Evolutionary conservation across 108 stramenopile species (phyloP), one percentile per base, ranked within the genome.

Genomic region (Nitzschia inconspicua): DNA sequence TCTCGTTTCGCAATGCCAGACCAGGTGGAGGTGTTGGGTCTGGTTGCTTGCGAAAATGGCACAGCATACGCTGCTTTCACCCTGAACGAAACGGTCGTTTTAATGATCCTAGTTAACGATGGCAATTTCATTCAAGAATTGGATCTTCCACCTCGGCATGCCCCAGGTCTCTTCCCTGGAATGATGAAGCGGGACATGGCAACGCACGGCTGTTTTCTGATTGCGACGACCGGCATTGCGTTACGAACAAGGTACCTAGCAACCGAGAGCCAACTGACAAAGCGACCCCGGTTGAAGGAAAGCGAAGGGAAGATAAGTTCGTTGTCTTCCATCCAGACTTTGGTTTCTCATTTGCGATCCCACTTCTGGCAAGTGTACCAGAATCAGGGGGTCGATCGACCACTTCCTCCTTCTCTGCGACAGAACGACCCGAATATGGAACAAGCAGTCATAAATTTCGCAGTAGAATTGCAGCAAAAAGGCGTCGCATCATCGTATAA

Each of bases 361-460:
- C 23, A 59, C 43, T 78, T 78, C 60, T 78, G 70, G 76, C 47
- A 64, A 6, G 53, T 52, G 49, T 78, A 78, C 35, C 70, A 72
- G 43, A 42, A 78, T 49, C 64, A 59, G 2, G 51, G 37, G 18
- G 60, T n/a, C 7, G 22, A 37, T 23, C 52, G 42, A 6, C 51
- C 64, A 5, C 30, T 71, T 2, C 70, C 68, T 42, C 70, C 75
- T 11, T 69, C 68, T 13, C 44, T 76, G 34, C 44, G 34, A n/a
- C 44, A 56, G n/a, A 68, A 67, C 26, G 16, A 44, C 7, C 40
- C 28, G 10, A 55, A 56, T 40, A 27, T 72, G 27, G 76, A 78
- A 68, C 31, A 31, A 18, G 70, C 76, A 23, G 47, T 67, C 14
- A 39, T 78, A 0, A 18, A 40, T 10, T 55, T 72, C 19, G 76